Conservation (phyloP, 495 filamentous ascomycete species). For the Elaphomyces granulatus region DNA sequence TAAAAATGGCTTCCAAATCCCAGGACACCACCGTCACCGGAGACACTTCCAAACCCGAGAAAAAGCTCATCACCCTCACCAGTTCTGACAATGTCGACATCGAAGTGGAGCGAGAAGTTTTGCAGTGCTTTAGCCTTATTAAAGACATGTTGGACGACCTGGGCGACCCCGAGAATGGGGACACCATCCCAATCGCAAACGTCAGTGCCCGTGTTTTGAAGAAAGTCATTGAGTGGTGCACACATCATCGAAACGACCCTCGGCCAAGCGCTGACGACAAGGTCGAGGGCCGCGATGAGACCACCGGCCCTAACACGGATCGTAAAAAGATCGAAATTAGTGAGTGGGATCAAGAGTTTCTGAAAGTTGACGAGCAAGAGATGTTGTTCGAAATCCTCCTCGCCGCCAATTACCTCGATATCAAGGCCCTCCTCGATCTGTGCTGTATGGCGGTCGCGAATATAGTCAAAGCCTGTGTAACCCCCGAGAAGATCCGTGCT, state of each 20-base stretch:
- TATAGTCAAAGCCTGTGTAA: constrained; percentile 63
- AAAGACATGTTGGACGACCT: constrained; percentile 97
- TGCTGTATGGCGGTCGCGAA: constrained; percentile 58
- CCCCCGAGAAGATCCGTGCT: constrained; percentile 59
- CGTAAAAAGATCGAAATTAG: constrained; percentile 99
- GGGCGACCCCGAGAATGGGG: constrained; percentile 42
- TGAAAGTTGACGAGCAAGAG: constrained; percentile 94
- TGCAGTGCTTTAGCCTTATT: constrained; percentile 85
- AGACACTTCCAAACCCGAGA: no score
- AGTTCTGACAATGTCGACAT: constrained; percentile 44
- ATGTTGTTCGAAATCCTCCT: constrained; percentile 99
- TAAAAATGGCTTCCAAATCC: no score
- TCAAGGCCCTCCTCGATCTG: constrained; percentile 54
- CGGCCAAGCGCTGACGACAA: constrained; percentile 65
- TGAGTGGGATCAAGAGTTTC: constrained; percentile 99
- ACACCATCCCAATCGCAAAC: constrained; percentile 75
- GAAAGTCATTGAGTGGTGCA: constrained; percentile 97
- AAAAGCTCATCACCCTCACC: constrained; percentile 41
- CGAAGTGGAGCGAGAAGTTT: constrained; percentile 59
- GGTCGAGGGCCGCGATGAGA: constrained; percentile 72
- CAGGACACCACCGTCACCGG: no score
- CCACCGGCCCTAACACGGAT: no score
- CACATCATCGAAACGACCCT: constrained; percentile 83
- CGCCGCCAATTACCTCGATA: constrained; percentile 60
- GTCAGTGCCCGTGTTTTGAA: constrained; percentile 69